Conservation (phyloP, 2,329 filamentous ascomycete species). For the Paraphaeosphaeria minitans region DNA sequence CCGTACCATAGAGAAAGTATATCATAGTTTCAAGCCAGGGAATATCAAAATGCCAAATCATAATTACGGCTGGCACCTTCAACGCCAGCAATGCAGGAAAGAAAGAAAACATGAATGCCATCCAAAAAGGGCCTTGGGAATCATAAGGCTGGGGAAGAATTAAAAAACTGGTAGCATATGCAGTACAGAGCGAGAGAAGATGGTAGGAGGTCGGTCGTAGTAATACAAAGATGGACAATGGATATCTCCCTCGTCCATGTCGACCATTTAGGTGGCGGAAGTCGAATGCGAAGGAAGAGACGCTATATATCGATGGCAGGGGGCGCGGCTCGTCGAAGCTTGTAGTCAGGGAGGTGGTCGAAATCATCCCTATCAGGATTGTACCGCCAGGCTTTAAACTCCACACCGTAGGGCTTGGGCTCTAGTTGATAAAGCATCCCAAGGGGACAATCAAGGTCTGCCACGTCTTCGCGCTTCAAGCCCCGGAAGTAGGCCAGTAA, state of each 20-base stretch:
- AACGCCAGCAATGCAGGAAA: conserved; percentile 7
- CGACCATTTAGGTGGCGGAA: background rate
- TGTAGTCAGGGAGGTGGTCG: conserved; percentile 82
- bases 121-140: conserved; percentile 1
- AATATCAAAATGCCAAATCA: background rate
- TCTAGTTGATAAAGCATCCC: conserved; percentile 95
- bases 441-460: conserved; percentile 89
- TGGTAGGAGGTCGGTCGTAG: background rate
- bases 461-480: conserved; percentile 85
- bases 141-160: background rate
- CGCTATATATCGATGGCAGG: background rate
- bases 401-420: conserved; percentile 96
- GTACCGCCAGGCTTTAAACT: conserved; percentile 95
- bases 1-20: conserved; percentile 1
- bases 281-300: background rate
- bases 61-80: background rate
- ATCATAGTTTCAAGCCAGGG: background rate
- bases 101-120: background rate
- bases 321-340: conserved; percentile 63
- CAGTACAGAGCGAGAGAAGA: background rate
- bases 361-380: conserved; percentile 80
- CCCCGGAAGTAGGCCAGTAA: conserved; percentile 97
- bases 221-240: conserved; percentile 4
- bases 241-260: background rate
- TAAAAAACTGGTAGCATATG: conserved; percentile 8